phyloP scores from a whole-genome alignment of 2,329 filamentous ascomycete genomes.

The Gaeumannomyces tritici region DNA sequence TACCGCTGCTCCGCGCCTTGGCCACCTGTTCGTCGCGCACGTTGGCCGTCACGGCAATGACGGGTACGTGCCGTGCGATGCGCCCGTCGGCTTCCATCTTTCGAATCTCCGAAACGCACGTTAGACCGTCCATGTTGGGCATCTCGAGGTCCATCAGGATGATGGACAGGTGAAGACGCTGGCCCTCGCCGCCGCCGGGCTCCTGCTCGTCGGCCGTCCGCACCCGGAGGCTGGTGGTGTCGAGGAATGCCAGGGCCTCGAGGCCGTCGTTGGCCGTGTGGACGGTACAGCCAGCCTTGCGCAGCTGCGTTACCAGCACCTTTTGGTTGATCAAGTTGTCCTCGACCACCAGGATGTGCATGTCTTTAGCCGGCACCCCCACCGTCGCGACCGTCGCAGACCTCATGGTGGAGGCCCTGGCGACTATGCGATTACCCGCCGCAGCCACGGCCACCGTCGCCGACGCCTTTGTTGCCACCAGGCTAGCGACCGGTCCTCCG shows the following conservation, averaged over 20 bases:
- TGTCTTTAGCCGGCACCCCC: constrained; percentile 17
- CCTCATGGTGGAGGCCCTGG: not conserved
- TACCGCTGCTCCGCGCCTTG: constrained; percentile 24
- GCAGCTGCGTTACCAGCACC: constrained; percentile 54
- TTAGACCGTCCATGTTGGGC: constrained; percentile 37
- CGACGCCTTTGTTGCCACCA: constrained; percentile 12
- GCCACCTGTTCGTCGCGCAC: constrained; percentile 29
- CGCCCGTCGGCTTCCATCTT: constrained; percentile 23
- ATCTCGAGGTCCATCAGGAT: constrained; percentile 39
- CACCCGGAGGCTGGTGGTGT: constrained; percentile 19
- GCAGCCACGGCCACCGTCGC: not conserved
- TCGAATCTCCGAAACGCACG: constrained; percentile 29
- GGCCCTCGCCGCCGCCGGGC: not conserved
- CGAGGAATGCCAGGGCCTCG: constrained; percentile 37
- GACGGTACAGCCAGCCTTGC: constrained; percentile 47
- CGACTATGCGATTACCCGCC: not conserved
- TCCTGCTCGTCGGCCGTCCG: constrained; percentile 7
- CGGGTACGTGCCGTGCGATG: constrained; percentile 24
- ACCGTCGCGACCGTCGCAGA: not conserved
- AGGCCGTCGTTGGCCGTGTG: constrained; percentile 54
- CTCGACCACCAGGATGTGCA: constrained; percentile 54
- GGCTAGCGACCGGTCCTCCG: constrained; percentile 9
- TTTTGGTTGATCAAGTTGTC: constrained; percentile 62
- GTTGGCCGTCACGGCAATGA: constrained; percentile 38
- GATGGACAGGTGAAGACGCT: constrained; percentile 19